phyloP scores from a whole-genome alignment of 805 yeast species.

The Grigorovia humatica region DNA sequence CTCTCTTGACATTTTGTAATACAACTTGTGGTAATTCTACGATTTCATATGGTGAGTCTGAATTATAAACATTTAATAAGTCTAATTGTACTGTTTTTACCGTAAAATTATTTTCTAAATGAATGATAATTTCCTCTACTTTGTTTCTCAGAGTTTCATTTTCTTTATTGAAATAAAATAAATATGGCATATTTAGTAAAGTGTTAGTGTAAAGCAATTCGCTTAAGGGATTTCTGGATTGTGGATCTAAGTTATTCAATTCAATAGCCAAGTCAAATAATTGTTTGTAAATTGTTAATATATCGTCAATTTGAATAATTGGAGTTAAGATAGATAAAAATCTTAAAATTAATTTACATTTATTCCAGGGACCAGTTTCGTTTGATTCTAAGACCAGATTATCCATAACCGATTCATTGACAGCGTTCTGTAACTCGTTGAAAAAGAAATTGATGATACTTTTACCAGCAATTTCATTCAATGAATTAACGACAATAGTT shows the following conservation, averaged over 20 bases:
- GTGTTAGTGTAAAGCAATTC: constrained; percentile 59
- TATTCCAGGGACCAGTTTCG: constrained; percentile 54
- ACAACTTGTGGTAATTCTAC: constrained; percentile 40
- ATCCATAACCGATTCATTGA: constrained; percentile 30
- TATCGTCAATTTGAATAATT: constrained; percentile 42
- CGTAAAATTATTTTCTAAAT: constrained; percentile 30
- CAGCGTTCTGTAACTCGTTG: constrained; percentile 45
- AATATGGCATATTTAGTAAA: constrained; percentile 55
- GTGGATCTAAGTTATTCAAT: constrained; percentile 34
- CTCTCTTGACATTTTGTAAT: constrained; percentile 38
- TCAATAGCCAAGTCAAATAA: constrained; percentile 47
- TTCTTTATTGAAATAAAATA: constrained; percentile 36
- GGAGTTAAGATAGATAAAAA: constrained; percentile 59
- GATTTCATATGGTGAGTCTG: constrained; percentile 39
- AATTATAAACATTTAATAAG: constrained; percentile 20
- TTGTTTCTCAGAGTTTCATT: constrained; percentile 20
- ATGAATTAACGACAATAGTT: constrained; percentile 54
- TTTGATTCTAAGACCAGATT: constrained; percentile 23
- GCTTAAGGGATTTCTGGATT: constrained; percentile 46
- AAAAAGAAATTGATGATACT: constrained; percentile 61
- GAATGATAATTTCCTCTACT: constrained; percentile 37
- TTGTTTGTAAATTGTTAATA: constrained; percentile 40
- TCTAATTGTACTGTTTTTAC: constrained; percentile 13
- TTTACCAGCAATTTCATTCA: constrained; percentile 55
- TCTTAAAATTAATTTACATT: constrained; percentile 59